Conservation (phyloP, 2,329 filamentous ascomycete genomes). For the Chaetothyriales sp. region DNA sequence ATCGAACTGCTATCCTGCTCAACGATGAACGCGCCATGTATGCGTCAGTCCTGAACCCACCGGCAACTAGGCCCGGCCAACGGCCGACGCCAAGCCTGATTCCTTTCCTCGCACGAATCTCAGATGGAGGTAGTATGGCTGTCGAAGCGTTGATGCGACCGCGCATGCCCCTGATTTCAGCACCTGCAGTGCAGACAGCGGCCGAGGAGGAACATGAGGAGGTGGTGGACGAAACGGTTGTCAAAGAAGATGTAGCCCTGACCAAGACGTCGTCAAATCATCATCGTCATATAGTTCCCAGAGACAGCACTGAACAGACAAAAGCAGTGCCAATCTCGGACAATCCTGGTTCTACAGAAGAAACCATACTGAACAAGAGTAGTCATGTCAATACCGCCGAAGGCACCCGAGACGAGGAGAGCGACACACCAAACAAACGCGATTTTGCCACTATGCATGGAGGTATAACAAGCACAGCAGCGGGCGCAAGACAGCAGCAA, state of each 20-base stretch:
- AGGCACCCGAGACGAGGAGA: background rate
- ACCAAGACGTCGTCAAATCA: background rate
- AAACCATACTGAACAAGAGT: too few species aligned
- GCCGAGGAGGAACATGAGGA: background rate
- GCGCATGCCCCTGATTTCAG: conserved; percentile 34
- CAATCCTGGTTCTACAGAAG: background rate
- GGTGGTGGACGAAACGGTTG: background rate
- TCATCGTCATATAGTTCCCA: background rate
- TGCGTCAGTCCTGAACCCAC: conserved; percentile 68
- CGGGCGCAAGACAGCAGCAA: background rate
- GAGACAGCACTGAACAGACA: background rate
- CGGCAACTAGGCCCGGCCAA: conserved; percentile 48
- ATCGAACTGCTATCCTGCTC: conserved; percentile 65
- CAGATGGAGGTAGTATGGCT: conserved; percentile 35
- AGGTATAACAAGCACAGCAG: background rate
- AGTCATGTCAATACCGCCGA: too few species aligned
- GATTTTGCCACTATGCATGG: background rate
- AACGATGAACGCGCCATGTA: conserved; percentile 59
- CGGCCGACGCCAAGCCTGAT: conserved; percentile 58
- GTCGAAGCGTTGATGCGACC: conserved; percentile 57
- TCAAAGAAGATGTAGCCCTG: background rate
- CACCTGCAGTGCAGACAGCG: conserved; percentile 6
- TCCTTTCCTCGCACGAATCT: conserved; percentile 60
- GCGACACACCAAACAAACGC: background rate
- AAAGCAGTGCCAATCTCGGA: background rate